Base-by-base conservation (phyloP, 2,329 filamentous ascomycete species). In the Seiridium unicorne region DNA sequence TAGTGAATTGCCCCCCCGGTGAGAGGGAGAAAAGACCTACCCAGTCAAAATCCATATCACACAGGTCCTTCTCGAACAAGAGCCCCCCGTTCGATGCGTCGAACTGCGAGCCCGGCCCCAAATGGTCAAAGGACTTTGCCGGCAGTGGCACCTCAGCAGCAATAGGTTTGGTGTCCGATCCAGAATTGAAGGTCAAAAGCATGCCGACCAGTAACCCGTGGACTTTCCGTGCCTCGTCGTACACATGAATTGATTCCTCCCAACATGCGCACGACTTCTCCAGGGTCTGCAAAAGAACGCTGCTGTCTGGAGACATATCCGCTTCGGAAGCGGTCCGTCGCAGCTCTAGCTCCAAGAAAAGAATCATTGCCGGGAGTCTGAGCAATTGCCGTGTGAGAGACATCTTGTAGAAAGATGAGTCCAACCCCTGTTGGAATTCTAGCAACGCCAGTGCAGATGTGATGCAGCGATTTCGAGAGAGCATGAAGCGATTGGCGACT, bases 1-100 rank as follows among this genome's bases (percentile, higher is more conserved):
- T 35, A 61, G 49, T 59, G 11, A 42, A 42, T 42, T 8, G 7
- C 7, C 7, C 13, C 35, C 31, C 18, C 7, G 9, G 44, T 3
- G 42, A 18, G 31, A 34, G 3, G 8, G 49, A 13, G 40, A 26
- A 31, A 40, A 36, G 18, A 62, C 63, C 49, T 49, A 71, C 68
- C 68, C 69, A 72, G 42, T 72, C 69, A 55, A 72, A 62, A 36
- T 70, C 65, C 61, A 70, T 66, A 7, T 65, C 61, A 34, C 32
- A 49, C 31, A 55, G 49, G 6, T 62, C 49, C 13, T 61, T 51
- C 8, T 64, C 62, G 35, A 64, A 61, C 13, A 42, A 51, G 11
- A 59, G 6, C 3, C 49, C 57, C 3, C 46, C 54, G 44, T 54
- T 42, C 7, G 40, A 5, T 55, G 42, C 26, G 6, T 61, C 32